Base-by-base conservation (phyloP, 495 filamentous ascomycete species). In the Neurospora cerealis region DNA sequence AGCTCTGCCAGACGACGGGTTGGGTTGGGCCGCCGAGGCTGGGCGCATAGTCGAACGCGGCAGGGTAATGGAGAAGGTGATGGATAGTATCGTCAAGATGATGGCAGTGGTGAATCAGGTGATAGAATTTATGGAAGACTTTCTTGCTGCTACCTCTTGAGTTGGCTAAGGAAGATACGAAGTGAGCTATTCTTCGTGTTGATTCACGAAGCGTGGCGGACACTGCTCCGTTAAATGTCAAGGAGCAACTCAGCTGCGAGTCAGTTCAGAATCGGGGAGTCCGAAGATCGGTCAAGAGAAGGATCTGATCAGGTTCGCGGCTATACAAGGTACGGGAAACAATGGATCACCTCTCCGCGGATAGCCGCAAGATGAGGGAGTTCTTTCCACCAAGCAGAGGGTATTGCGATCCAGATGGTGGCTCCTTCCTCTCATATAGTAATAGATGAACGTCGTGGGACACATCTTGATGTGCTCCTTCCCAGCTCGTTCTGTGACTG, bases 11-110 rank as follows among this genome's bases (percentile, higher is more conserved):
- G 46, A 24, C 4, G 2, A 54, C n/a, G 17, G 4, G n/a, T 21
- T n/a, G 19, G 3, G 11, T n/a, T 46, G n/a, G 42, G n/a, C 9
- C 6, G 7, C 42, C 9, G 19, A 21, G 3, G 1, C 42, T 4
- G n/a, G 10, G 0, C 42, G 42, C 0, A 10, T 46, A 10, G 0
- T 21, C 2, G 9, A 21, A 21, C 0, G 0, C 1, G n/a, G 7
- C n/a, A n/a, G 8, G 4, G 2, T 2, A 46, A 0, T 46, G 9
- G n/a, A 46, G 3, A 1, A 46, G 19, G 1, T 1, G 2, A 10
- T 48, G 5, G n/a, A 24, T 11, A 0, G 0, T 5, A 24, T 54
- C 10, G 10, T 1, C 4, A 4, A 0, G 9, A 13, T 10, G 3
- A 21, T 46, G n/a, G n/a, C 0, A 46, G 19, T 0, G 8, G 42